Percentiles rank a stretch among this genome's conserved stretches.
phyloP scores from a whole-genome alignment of 352 stramenopile genomes.

The Phytophthora tubulina region DNA sequence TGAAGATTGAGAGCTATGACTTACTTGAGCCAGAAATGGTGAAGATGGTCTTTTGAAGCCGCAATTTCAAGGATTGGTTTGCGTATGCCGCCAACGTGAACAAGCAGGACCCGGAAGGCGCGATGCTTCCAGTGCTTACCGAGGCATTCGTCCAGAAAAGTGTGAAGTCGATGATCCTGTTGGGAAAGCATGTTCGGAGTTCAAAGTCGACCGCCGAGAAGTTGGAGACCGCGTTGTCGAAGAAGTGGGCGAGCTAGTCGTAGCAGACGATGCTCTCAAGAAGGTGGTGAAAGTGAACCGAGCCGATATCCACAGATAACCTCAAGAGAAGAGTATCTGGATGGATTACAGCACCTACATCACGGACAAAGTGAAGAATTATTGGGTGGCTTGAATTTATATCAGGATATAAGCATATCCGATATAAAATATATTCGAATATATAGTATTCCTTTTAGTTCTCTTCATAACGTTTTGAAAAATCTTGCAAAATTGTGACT shows the following conservation, averaged over 20 bases:
- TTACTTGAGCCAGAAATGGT: neutral
- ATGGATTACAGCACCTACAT: neutral
- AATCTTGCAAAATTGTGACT: no score
- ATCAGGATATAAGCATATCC: no score
- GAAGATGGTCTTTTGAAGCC: neutral
- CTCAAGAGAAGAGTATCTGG: neutral
- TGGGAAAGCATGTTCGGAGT: neutral
- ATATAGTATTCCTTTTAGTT: no score
- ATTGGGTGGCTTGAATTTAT: no score
- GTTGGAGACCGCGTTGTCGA: neutral
- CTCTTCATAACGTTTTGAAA: no score
- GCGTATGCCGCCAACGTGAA: neutral
- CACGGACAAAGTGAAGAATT: neutral
- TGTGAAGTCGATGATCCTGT: neutral
- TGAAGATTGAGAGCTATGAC: neutral
- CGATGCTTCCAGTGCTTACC: constrained; percentile 2
- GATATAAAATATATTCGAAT: no score
- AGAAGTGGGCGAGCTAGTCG: neutral
- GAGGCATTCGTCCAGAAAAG: neutral
- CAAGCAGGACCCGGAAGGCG: neutral
- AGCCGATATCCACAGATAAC: neutral
- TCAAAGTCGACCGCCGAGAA: neutral
- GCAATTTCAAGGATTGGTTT: neutral
- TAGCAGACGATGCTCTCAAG: neutral
- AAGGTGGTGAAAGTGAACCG: neutral